Conservation (phyloP, 169 alveolate genomes). For the Plasmodium ovale region DNA sequence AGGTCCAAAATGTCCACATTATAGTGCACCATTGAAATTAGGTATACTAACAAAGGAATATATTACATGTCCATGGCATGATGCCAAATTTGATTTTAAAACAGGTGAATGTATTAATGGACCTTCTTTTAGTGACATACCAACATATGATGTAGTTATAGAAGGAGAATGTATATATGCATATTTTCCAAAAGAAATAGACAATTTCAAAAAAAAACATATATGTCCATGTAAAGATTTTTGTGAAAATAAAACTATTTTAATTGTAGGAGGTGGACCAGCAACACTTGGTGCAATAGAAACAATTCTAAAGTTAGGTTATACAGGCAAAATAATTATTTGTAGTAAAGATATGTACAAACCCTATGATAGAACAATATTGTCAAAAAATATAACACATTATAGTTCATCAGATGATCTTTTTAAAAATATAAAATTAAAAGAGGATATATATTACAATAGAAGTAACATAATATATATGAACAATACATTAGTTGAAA, state of each 20-base stretch:
- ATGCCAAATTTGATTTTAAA: slow-evolving; percentile 84
- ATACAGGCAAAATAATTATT: slow-evolving; percentile 77
- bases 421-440: slow-evolving; percentile 78
- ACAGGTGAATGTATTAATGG: slow-evolving; percentile 86
- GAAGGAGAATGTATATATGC: slow-evolving; percentile 83
- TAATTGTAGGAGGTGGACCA: slow-evolving; percentile 92
- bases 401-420: slow-evolving; percentile 61
- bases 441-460: slow-evolving; percentile 79
- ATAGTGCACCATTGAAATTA: slow-evolving; percentile 79
- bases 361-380: slow-evolving; percentile 86
- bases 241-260: slow-evolving; percentile 82
- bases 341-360: slow-evolving; percentile 76
- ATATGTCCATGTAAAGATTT: slow-evolving; percentile 59
- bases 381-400: slow-evolving; percentile 79
- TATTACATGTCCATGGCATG: slow-evolving; percentile 87
- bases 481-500: slow-evolving; percentile 75
- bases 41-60: slow-evolving; percentile 84
- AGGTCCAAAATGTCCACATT: slow-evolving; percentile 87
- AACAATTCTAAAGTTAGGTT: slow-evolving; percentile 87
- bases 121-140: slow-evolving; percentile 83
- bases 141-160: slow-evolving; percentile 80
- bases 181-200: slow-evolving; percentile 79
- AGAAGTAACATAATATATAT: slow-evolving; percentile 75
- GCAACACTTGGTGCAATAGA: slow-evolving; percentile 91
- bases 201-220: slow-evolving; percentile 61